Base-by-base conservation (phyloP, 257 asterid species). In the Ehretia macrophylla region DNA sequence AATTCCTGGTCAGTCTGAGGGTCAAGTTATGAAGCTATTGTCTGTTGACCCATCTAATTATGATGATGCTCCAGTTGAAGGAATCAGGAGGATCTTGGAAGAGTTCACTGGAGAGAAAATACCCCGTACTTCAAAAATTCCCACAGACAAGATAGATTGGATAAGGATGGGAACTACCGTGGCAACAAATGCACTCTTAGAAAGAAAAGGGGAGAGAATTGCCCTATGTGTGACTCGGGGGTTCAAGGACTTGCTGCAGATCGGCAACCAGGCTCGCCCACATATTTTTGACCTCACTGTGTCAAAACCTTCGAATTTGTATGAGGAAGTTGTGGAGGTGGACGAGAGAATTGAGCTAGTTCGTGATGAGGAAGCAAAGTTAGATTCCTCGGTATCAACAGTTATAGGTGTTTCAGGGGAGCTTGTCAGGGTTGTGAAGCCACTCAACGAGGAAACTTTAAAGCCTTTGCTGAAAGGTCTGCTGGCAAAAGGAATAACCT, bases 151-250 rank as follows among this genome's bases (percentile, higher is more conserved):
- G 75, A 88, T 92, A 50, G 99, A 92, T 50, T 92, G 99, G 99
- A 84, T 92, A 70, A 81, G 99, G 68, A 92, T 92, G 99, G 97
- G 99, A 62, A 92, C 99, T 35, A 92, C 99, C 4, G 99, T 92
- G 64, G 99, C 97, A 38, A 92, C 99, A 27, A 88, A 92, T 63
- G 97, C 99, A 18, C 79, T 92, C 54, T 63, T 92, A 61, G 99
- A 92, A 76, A 78, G 99, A 62, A 89, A 84, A 76, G 99, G 99
- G 47, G 97, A 92, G 72, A 83, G 81, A 63, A 92, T 92, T 66
- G 99, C 97, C 19, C 82, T 92, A 0, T 88, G 95, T 73, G 99
- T 88, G 59, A 92, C 96, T 37, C 73, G 57, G 21, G 95, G 97
- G 58, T 92, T 92, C 78, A 78, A 69, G 72, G 99, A 92, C 75